Evolutionary conservation across 192 early-diverging fungal genomes (phyloP).

Genomic region (Mortierella claussenii): DNA sequence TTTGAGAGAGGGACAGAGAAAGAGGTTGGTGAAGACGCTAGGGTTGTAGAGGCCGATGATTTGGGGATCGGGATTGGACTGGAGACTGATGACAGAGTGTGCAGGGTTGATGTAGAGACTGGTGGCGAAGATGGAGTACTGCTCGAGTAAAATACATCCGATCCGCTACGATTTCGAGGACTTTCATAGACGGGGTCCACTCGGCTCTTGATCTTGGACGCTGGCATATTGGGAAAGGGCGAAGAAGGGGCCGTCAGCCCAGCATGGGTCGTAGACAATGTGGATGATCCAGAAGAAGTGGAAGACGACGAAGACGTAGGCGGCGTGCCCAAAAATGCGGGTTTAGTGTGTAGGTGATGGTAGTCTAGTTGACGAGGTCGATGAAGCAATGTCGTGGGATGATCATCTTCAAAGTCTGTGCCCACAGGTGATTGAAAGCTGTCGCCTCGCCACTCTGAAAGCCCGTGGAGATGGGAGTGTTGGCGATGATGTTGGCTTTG

Average conservation of each 20-base stretch:
- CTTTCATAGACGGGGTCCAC: constrained; percentile 8
- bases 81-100: constrained; percentile 21
- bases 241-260: constrained; percentile 11
- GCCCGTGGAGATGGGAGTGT: not conserved
- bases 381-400: constrained; percentile 10
- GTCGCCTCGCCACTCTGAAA: constrained; percentile 32
- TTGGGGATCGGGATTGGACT: constrained; percentile 18
- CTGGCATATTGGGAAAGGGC: not conserved
- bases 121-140: constrained; percentile 23
- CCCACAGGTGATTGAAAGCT: constrained; percentile 17
- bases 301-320: constrained; percentile 12
- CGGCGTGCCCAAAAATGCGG: constrained; percentile 19
- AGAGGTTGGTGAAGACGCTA: not conserved
- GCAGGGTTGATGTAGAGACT: constrained; percentile 14
- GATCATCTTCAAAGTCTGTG: not conserved
- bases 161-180: not conserved
- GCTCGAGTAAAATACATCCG: not conserved
- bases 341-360: constrained; percentile 39
- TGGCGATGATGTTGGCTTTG: not conserved
- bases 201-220: constrained; percentile 1
- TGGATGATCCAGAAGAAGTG: not conserved
- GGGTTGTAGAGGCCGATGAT: not conserved
- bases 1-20: constrained; percentile 7
- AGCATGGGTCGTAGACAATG: constrained; percentile 11
- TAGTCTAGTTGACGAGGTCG: constrained; percentile 43